A percentile compares a stretch with the other conserved stretches of the same genome.
Evolutionary conservation across 2,329 filamentous ascomycete species (phyloP).

Genomic region (Cladosporium sp.): DNA sequence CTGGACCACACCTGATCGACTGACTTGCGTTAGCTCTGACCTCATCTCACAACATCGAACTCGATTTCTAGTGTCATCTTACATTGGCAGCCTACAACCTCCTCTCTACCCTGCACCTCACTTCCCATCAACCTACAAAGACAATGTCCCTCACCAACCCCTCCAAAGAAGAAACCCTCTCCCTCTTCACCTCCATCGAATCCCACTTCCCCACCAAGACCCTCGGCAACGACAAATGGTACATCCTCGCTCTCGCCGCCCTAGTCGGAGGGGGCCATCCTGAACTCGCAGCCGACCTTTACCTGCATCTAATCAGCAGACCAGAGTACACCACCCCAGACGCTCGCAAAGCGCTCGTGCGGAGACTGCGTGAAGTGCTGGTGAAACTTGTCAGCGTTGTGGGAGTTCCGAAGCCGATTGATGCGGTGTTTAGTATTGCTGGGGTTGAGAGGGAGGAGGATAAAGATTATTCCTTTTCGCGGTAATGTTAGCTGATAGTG

Average conservation of each 20-base stretch:
- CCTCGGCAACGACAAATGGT: slow-evolving; percentile 50
- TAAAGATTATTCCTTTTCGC: slow-evolving; percentile 55
- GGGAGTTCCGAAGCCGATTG: slow-evolving; percentile 64
- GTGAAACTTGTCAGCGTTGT: slow-evolving; percentile 60
- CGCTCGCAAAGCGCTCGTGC: slow-evolving; percentile 50
- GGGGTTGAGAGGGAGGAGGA: slow-evolving; percentile 57
- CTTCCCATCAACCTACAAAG: neutral
- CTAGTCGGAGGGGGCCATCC: slow-evolving; percentile 55
- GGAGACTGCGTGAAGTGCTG: slow-evolving; percentile 58
- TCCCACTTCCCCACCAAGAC: slow-evolving; percentile 45
- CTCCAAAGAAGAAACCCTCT: slow-evolving; percentile 5
- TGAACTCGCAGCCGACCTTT: slow-evolving; percentile 54
- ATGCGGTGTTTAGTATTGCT: slow-evolving; percentile 59
- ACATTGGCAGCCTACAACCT: too few relatives aligned
- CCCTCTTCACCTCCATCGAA: slow-evolving; percentile 45
- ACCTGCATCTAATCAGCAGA: slow-evolving; percentile 55
- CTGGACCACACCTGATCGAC: neutral
- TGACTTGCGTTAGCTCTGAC: neutral
- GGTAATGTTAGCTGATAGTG: slow-evolving; percentile 30
- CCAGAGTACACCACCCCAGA: slow-evolving; percentile 47
- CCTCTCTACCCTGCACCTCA: neutral
- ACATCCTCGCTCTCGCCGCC: slow-evolving; percentile 47
- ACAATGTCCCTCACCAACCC: slow-evolving; percentile 14
- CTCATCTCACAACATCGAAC: neutral
- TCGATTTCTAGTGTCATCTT: neutral